These are phyloP conservation scores for Papiliotrema terrestris DNA, from an alignment of 1,284 basidiomycete species.

Conservation along the genomic window DNA sequence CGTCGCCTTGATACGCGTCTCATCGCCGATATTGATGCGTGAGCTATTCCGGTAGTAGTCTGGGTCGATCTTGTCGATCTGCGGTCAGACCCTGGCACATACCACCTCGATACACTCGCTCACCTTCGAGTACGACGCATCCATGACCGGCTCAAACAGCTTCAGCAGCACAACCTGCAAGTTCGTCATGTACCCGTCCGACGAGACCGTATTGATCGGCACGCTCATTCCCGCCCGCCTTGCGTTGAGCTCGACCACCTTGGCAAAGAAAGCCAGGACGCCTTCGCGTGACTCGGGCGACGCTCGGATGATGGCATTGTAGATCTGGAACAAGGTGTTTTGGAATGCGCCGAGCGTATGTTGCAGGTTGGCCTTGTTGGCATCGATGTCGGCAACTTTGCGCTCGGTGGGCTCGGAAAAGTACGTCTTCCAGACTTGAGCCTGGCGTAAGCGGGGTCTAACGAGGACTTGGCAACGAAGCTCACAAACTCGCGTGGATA, in stretches of 20 bases:
- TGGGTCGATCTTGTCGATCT: slow-evolving; percentile 90
- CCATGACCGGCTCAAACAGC: slow-evolving; percentile 97
- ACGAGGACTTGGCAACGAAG: slow-evolving; percentile 15
- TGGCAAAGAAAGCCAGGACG: slow-evolving; percentile 79
- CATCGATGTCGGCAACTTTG: slow-evolving; percentile 69
- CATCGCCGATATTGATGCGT: slow-evolving; percentile 73
- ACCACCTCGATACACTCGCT: slow-evolving; percentile 7
- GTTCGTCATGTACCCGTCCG: slow-evolving; percentile 92
- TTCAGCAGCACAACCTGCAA: slow-evolving; percentile 74
- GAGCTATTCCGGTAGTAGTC: slow-evolving; percentile 70
- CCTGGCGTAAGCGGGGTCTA: slow-evolving; percentile 53
- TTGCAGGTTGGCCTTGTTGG: slow-evolving; percentile 75
- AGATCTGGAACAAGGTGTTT: slow-evolving; percentile 70
- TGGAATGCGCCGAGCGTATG: slow-evolving; percentile 77
- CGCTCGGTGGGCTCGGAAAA: slow-evolving; percentile 81
- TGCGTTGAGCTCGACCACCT: slow-evolving; percentile 69
- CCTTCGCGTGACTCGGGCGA: slow-evolving; percentile 75
- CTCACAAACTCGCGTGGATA: slow-evolving; percentile 84
- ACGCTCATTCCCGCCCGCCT: slow-evolving; percentile 88
- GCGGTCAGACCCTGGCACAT: not conserved
- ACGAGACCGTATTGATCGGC: slow-evolving; percentile 58
- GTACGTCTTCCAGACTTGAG: slow-evolving; percentile 69
- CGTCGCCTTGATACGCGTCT: slow-evolving; percentile 87
- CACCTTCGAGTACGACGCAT: slow-evolving; percentile 83
- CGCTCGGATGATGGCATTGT: slow-evolving; percentile 81